Base-by-base conservation (phyloP, 306 rosid species). In the Glycine tomentella region DNA sequence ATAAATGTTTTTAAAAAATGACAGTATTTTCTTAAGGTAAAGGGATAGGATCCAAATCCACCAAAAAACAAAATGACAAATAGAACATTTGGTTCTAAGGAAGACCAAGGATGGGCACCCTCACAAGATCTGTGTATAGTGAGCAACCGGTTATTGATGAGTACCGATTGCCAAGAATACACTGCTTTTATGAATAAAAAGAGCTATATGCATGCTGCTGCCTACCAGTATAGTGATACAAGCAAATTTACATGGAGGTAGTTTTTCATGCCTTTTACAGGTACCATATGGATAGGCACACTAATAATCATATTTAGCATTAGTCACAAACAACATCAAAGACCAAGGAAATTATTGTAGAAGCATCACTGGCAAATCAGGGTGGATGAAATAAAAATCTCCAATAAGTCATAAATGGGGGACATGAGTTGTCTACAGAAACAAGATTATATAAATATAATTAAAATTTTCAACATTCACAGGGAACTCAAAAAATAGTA, bases 321-420 rank as follows among this genome's bases (percentile, higher is more conserved):
- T 13, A 11, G 81, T 68, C 66, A 48, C 51, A 34, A 76, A 78
- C 42, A 76, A 75, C 75, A 61, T 61, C 57, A 69, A n/a, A 59
- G 49, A 45, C 57, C 81, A 46, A 5, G 36, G 53, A 76, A 69
- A 68, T 73, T 44, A 51, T 46, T 65, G 62, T 17, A 72, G 71
- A 72, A 78, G 48, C 78, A 69, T 46, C 68, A 73, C 74, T 72
- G 36, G 57, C 72, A 82, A 82, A 48, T 69, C 58, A 38, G 56
- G 81, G 67, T 6, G 72, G 58, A 69, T 46, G 55, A 69, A 58
- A 82, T 53, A 38, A 3, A 42, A 16, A 57, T 62, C 57, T 66
- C 76, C 55, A 59, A 15, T 65, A 80, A 73, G 20, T 46, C 56
- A 69, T 75, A 65, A 56, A 69, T 42, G 55, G 44, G 74, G n/a